phyloP scores from a whole-genome alignment of 805 yeast genomes.

The Priceomyces castillae region DNA sequence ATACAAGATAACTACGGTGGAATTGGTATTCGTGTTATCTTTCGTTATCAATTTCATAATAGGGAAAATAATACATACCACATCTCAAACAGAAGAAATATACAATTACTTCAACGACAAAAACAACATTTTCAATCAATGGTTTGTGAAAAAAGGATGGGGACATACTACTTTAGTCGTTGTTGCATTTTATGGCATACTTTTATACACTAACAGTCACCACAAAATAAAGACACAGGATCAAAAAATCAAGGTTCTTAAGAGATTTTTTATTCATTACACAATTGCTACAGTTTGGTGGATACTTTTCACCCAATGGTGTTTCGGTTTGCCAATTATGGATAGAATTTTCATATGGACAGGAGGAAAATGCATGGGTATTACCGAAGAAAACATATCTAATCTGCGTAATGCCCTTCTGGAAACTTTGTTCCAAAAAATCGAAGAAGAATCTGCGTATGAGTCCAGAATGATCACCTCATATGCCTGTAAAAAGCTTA shows the following conservation, averaged over 20 bases:
- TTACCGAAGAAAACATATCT: conserved; percentile 8
- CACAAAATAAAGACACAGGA: conserved; percentile 6
- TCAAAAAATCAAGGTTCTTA: conserved; percentile 7
- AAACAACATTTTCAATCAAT: conserved; percentile 63
- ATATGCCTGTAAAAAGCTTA: conserved; percentile 42
- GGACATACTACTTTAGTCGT: conserved; percentile 64
- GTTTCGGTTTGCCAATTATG: conserved; percentile 82
- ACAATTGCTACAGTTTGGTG: conserved; percentile 70
- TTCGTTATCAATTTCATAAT: conserved; percentile 41
- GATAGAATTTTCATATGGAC: conserved; percentile 75
- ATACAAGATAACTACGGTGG: conserved; percentile 18
- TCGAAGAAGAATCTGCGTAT: conserved; percentile 4
- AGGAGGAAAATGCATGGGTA: conserved; percentile 71
- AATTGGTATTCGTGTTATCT: conserved; percentile 29
- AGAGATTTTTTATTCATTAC: conserved; percentile 41
- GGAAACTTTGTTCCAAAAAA: background rate
- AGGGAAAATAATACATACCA: conserved; percentile 50
- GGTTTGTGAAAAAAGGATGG: conserved; percentile 91
- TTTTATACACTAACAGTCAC: conserved; percentile 9
- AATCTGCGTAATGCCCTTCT: background rate
- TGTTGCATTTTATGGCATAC: conserved; percentile 23
- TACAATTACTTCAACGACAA: conserved; percentile 57
- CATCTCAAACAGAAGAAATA: conserved; percentile 46
- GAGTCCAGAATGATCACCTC: conserved; percentile 27
- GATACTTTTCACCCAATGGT: conserved; percentile 85